These are phyloP conservation scores for Acacia concinna DNA, from an alignment of 331 rosid species.

Conservation along the genomic window DNA sequence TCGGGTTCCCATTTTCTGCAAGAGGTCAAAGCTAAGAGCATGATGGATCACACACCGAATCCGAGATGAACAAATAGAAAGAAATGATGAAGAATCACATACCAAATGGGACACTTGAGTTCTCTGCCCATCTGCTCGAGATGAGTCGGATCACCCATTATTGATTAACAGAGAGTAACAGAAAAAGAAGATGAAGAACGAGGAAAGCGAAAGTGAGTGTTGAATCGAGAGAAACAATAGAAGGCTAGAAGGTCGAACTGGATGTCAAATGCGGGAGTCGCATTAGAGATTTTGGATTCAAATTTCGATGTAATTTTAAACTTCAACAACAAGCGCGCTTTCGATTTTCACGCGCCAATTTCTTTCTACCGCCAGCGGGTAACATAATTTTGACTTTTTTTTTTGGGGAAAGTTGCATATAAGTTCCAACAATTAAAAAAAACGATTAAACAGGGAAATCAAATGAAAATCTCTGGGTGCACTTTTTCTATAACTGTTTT, in stretches of 20 bases:
- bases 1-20: not conserved
- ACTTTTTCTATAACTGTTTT: no score
- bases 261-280: not conserved
- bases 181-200: not conserved
- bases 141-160: conserved; percentile 52
- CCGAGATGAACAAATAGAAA: not conserved
- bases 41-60: not conserved
- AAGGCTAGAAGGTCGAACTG: not conserved
- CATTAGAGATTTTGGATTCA: not conserved
- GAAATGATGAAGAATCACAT: not conserved
- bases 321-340: conserved; percentile 31
- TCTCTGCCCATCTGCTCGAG: conserved; percentile 85
- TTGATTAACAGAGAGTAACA: not conserved
- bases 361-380: not conserved
- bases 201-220: not conserved
- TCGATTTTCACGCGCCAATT: conserved; percentile 22
- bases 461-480: no score
- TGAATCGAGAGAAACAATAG: not conserved
- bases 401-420: not conserved
- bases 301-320: not conserved
- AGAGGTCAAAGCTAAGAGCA: not conserved
- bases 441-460: no score
- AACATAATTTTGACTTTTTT: not conserved
- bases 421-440: no score
- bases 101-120: conserved; percentile 94